Percentiles rank a stretch among this genome's conserved stretches.
Evolutionary conservation across 345 rosid species (phyloP).

Genomic region (Moringa oleifera): DNA sequence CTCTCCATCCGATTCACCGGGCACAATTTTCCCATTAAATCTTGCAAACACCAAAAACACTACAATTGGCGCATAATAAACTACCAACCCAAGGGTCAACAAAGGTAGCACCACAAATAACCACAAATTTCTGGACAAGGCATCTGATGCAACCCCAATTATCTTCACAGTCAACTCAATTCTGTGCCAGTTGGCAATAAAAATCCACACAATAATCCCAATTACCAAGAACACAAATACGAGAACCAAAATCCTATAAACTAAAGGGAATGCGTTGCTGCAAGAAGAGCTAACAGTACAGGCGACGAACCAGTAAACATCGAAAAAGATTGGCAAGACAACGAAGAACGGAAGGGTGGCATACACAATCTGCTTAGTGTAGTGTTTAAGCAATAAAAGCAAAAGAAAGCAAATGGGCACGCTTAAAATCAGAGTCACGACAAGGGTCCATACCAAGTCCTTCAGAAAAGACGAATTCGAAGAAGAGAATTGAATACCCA

Average conservation of each 20-base stretch:
- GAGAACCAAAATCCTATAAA: slow-evolving; percentile 59
- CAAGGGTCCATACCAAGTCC: slow-evolving; percentile 64
- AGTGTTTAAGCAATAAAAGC: slow-evolving; percentile 71
- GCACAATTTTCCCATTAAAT: slow-evolving; percentile 67
- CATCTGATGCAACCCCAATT: slow-evolving; percentile 77
- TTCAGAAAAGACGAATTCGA: slow-evolving; percentile 27
- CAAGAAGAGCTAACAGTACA: slow-evolving; percentile 74
- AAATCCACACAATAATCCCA: slow-evolving; percentile 71
- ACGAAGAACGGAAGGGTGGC: slow-evolving; percentile 71
- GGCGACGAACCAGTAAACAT: slow-evolving; percentile 88
- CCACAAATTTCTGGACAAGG: slow-evolving; percentile 65
- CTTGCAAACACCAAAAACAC: slow-evolving; percentile 76
- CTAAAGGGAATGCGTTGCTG: slow-evolving; percentile 56
- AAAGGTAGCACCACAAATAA: slow-evolving; percentile 60
- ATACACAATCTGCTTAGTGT: slow-evolving; percentile 80
- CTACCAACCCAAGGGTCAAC: slow-evolving; percentile 49
- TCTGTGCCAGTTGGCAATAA: slow-evolving; percentile 75
- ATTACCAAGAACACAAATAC: slow-evolving; percentile 62
- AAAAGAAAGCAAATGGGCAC: slow-evolving; percentile 61
- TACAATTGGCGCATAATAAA: slow-evolving; percentile 65
- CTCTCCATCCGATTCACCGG: slow-evolving; percentile 43
- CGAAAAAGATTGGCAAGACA: slow-evolving; percentile 57
- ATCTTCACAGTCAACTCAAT: slow-evolving; percentile 71
- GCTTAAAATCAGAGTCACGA: slow-evolving; percentile 59
- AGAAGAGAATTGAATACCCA: slow-evolving; percentile 6